phyloP scores from a whole-genome alignment of 2,329 filamentous ascomycete species.

The Westerdykella ornata region DNA sequence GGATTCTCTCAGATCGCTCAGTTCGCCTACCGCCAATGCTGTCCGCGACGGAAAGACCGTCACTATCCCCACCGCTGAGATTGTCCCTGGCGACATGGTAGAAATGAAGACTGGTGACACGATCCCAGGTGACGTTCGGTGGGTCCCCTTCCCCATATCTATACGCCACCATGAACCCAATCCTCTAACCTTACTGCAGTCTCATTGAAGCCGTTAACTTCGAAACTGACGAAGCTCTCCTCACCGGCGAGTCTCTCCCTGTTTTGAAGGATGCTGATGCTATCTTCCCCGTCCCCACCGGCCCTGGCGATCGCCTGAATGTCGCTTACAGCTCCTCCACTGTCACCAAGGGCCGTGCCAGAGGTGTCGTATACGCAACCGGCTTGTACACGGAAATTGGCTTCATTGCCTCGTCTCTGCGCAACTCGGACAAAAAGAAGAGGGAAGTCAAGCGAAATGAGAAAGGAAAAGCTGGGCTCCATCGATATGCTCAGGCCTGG shows the following conservation, averaged over 20 bases:
- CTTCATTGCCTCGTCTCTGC: conserved; percentile 63
- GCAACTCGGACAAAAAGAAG: conserved; percentile 41
- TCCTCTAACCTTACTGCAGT: conserved; percentile 7
- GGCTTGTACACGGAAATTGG: conserved; percentile 69
- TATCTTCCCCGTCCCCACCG: conserved; percentile 48
- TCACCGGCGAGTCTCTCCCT: conserved; percentile 64
- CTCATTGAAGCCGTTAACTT: conserved; percentile 63
- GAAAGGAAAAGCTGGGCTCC: conserved; percentile 29
- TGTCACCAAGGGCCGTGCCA: conserved; percentile 62
- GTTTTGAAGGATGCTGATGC: conserved; percentile 57
- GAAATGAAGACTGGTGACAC: conserved; percentile 59
- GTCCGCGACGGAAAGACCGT: conserved; percentile 50
- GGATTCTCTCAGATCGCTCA: conserved; percentile 43
- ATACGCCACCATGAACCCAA: not conserved
- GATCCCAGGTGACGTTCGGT: conserved; percentile 60
- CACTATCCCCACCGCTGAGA: conserved; percentile 49
- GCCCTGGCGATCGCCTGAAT: conserved; percentile 62
- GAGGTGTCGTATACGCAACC: conserved; percentile 60
- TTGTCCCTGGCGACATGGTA: conserved; percentile 62
- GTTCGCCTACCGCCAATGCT: conserved; percentile 41
- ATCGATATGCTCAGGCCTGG: conserved; percentile 45
- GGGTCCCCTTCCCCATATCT: conserved; percentile 1
- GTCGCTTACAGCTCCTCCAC: conserved; percentile 64
- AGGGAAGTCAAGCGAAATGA: conserved; percentile 40
- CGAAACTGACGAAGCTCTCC: conserved; percentile 64